Evolutionary conservation across 345 rosid species (phyloP).

Genomic region (Populus alba): DNA sequence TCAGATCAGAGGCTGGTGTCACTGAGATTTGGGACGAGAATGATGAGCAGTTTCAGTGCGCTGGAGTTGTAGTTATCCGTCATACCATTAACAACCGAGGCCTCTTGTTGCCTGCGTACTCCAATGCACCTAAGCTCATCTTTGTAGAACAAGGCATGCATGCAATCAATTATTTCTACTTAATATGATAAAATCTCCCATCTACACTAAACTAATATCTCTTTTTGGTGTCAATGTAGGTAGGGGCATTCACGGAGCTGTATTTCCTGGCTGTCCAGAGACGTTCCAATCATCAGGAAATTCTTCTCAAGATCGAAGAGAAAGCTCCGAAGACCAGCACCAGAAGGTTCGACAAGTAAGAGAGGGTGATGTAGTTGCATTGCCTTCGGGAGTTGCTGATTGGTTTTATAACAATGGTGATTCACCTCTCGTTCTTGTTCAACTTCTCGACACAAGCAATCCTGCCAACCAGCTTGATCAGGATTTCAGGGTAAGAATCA

Average conservation of each 20-base stretch:
- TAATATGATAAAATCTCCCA: background rate
- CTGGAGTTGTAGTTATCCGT: constrained; percentile 39
- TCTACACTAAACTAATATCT: background rate
- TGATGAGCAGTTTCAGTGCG: constrained; percentile 40
- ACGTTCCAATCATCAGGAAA: constrained; percentile 15
- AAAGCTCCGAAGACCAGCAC: constrained; percentile 2
- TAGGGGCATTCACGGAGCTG: constrained; percentile 32
- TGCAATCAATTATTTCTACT: background rate
- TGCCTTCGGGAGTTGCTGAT: constrained; percentile 41
- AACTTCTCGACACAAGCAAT: constrained; percentile 30
- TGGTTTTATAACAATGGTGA: constrained; percentile 49
- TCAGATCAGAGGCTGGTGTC: constrained; percentile 40
- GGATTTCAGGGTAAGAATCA: constrained; percentile 28
- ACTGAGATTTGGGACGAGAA: constrained; percentile 44
- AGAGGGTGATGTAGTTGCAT: constrained; percentile 41
- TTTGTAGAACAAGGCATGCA: constrained; percentile 46
- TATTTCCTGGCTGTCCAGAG: constrained; percentile 42
- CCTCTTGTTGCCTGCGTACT: constrained; percentile 41
- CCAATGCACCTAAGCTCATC: constrained; percentile 35
- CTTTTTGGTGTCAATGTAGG: constrained; percentile 14
- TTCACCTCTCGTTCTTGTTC: constrained; percentile 32
- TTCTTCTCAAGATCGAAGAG: background rate
- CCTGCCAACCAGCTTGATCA: constrained; percentile 43
- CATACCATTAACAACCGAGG: constrained; percentile 34
- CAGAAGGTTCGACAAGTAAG: constrained; percentile 31